Evolutionary conservation across 495 filamentous ascomycete species (phyloP).

Genomic region (Parmelia sp.): DNA sequence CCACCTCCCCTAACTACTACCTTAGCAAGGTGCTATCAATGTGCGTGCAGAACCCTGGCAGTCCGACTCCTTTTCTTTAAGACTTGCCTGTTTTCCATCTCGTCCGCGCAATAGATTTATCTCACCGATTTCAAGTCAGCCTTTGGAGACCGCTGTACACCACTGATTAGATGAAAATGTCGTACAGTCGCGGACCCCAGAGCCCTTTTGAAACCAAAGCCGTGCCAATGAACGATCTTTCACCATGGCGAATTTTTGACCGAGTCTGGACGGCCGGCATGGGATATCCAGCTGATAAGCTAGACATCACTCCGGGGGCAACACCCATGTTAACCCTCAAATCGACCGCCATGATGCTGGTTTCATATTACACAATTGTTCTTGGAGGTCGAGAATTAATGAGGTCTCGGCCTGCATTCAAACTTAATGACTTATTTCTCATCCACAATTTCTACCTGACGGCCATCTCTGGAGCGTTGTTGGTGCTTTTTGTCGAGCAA

Average conservation of each 20-base stretch:
- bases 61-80: conserved; percentile 7
- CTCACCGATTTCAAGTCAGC: not conserved
- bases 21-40: conserved; percentile 10
- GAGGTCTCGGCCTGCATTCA: conserved; percentile 60
- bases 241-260: conserved; percentile 22
- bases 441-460: conserved; percentile 79
- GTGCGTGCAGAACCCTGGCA: conserved; percentile 1
- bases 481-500: conserved; percentile 69
- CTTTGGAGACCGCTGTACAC: not conserved
- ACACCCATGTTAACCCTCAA: conserved; percentile 68
- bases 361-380: conserved; percentile 44
- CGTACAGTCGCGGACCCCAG: conserved; percentile 17
- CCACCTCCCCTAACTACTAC: not conserved
- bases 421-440: conserved; percentile 63
- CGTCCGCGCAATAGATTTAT: not conserved
- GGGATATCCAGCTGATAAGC: conserved; percentile 59
- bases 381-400: conserved; percentile 70
- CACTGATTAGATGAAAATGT: conserved; percentile 6
- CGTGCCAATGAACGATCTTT: conserved; percentile 17
- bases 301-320: conserved; percentile 57
- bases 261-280: conserved; percentile 18
- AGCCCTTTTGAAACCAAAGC: conserved; percentile 12
- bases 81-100: not conserved
- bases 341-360: conserved; percentile 55
- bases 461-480: conserved; percentile 57